Evolutionary conservation across 2,329 filamentous ascomycete species (phyloP).

Genomic region (Nemania sp.): DNA sequence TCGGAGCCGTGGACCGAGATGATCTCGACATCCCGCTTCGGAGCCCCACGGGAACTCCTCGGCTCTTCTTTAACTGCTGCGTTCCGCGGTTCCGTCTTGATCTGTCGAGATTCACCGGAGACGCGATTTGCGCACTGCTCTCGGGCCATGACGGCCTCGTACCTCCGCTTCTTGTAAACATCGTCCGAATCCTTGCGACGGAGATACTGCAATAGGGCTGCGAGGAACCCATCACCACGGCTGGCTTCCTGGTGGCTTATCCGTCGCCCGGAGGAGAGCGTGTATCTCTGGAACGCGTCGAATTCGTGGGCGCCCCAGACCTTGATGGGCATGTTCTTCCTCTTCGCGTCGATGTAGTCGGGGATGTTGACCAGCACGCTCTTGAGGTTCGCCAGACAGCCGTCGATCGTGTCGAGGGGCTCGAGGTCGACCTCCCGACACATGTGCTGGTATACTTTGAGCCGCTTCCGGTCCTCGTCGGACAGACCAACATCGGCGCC

Average conservation of each 20-base stretch:
- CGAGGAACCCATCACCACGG: conserved; percentile 29
- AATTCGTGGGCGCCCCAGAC: conserved; percentile 33
- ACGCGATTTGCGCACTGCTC: too few relatives aligned
- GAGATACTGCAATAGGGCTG: conserved; percentile 27
- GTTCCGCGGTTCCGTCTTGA: background rate
- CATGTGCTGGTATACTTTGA: conserved; percentile 21
- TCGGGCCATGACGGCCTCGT: conserved; percentile 2
- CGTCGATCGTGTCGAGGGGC: conserved; percentile 23
- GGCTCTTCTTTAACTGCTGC: conserved; percentile 9
- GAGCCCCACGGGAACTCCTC: background rate
- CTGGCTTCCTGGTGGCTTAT: conserved; percentile 25
- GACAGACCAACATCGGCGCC: background rate
- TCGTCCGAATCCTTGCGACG: background rate
- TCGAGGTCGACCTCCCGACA: conserved; percentile 28
- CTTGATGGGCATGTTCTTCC: conserved; percentile 25
- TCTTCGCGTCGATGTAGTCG: conserved; percentile 36
- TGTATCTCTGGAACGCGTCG: conserved; percentile 28
- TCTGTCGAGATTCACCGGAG: too few relatives aligned
- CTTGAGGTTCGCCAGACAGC: conserved; percentile 30
- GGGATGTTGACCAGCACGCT: conserved; percentile 37
- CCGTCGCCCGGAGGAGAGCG: conserved; percentile 21
- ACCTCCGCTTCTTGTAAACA: background rate
- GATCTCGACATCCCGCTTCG: conserved; percentile 2
- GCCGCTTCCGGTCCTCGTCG: background rate
- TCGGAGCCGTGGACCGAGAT: conserved; percentile 21